Evolutionary conservation across 1,139 yeast genomes (phyloP).

Genomic region (Trichomonascaceae sp.): DNA sequence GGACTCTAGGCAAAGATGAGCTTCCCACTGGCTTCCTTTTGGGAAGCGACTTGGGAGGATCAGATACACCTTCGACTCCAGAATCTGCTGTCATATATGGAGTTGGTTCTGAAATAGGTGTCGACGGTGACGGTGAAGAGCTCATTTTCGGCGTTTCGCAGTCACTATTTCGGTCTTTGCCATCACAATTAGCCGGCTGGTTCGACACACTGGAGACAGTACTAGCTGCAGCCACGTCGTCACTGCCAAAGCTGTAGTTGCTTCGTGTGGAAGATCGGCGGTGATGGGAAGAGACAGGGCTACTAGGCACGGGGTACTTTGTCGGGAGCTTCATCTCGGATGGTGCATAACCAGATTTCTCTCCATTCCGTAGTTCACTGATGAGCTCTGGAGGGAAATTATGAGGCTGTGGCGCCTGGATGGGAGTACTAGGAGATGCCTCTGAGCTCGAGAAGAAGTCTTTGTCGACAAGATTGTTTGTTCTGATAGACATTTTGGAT

Average conservation of each 20-base stretch:
- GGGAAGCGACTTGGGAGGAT: slow-evolving; percentile 10
- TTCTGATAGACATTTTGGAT: background rate
- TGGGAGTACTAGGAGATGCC: background rate
- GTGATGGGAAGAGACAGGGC: slow-evolving; percentile 2
- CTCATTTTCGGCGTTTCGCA: too few species aligned
- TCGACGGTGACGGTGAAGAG: too few species aligned
- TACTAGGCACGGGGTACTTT: slow-evolving; percentile 8
- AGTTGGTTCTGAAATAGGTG: too few species aligned
- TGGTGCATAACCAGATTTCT: slow-evolving; percentile 12
- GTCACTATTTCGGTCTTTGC: background rate
- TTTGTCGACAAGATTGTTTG: slow-evolving; percentile 1
- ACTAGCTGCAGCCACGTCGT: background rate
- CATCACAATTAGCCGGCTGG: background rate
- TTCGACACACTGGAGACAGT: background rate
- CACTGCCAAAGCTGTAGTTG: background rate
- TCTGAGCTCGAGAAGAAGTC: too few species aligned
- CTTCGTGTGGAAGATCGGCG: background rate
- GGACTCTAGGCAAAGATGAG: background rate
- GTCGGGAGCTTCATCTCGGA: slow-evolving; percentile 16
- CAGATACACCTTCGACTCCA: too few species aligned
- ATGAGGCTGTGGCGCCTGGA: slow-evolving; percentile 19
- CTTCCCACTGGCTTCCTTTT: slow-evolving; percentile 14
- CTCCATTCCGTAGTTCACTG: slow-evolving; percentile 7
- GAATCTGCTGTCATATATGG: too few species aligned
- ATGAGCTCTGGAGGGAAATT: slow-evolving; percentile 21